These are phyloP conservation scores for Aspergillus sp. DNA, from an alignment of 2,329 filamentous ascomycete species.

Conservation along the genomic window DNA sequence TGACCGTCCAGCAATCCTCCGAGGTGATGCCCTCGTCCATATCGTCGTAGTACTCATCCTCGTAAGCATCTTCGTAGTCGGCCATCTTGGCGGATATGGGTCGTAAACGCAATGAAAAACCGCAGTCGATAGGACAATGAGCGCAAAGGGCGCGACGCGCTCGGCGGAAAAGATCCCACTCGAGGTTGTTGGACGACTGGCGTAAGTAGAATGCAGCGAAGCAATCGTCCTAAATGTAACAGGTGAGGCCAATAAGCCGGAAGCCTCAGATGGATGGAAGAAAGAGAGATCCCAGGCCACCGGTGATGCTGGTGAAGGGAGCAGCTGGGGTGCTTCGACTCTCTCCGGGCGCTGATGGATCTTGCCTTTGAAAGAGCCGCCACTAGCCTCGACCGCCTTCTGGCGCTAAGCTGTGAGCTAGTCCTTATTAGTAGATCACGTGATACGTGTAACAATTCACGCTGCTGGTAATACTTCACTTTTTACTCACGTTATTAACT, in stretches of 20 bases:
- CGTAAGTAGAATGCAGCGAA: slow-evolving; percentile 11
- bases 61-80: slow-evolving; percentile 65
- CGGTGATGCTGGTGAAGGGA: slow-evolving; percentile 27
- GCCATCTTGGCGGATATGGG: slow-evolving; percentile 48
- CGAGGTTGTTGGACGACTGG: slow-evolving; percentile 16
- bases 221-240: background rate
- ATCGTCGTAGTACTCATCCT: slow-evolving; percentile 68
- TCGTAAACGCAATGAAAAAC: slow-evolving; percentile 13
- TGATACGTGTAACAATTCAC: background rate
- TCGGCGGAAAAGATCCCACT: slow-evolving; percentile 24
- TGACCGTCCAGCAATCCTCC: slow-evolving; percentile 98
- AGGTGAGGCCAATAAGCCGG: slow-evolving; percentile 21
- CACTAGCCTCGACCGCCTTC: slow-evolving; percentile 30
- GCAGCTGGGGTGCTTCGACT: slow-evolving; percentile 22
- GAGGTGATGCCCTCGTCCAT: slow-evolving; percentile 78
- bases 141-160: slow-evolving; percentile 33
- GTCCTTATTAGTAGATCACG: slow-evolving; percentile 22
- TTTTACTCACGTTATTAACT: background rate
- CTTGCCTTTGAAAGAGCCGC: slow-evolving; percentile 34
- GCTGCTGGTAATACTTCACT: background rate
- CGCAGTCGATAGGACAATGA: slow-evolving; percentile 9
- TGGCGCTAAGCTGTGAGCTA: slow-evolving; percentile 24
- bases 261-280: slow-evolving; percentile 31
- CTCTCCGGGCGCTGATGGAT: slow-evolving; percentile 31
- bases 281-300: slow-evolving; percentile 27